phyloP scores from a whole-genome alignment of 192 early-diverging fungal genomes.

The Ambispora gerdemannii region DNA sequence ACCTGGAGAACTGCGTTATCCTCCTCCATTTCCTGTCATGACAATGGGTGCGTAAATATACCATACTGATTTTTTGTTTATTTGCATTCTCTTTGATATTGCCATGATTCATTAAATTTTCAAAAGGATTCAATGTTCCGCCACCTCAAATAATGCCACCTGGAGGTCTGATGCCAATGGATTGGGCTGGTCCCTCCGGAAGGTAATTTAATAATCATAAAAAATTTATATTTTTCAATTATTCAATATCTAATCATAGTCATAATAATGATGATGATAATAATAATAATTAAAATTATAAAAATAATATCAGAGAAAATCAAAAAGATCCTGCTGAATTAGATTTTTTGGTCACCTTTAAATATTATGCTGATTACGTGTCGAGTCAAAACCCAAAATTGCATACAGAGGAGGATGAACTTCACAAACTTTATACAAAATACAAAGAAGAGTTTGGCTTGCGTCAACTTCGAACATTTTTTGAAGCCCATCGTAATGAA shows the following conservation, averaged over 20 bases:
- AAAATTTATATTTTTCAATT: too few relatives aligned
- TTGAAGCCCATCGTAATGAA: slow-evolving; percentile 68
- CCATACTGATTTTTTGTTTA: background rate
- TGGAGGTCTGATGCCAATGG: slow-evolving; percentile 26
- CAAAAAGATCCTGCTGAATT: slow-evolving; percentile 68
- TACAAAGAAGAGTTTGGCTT: slow-evolving; percentile 79
- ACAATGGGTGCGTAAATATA: slow-evolving; percentile 28
- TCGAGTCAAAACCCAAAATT: slow-evolving; percentile 55
- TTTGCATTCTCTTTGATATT: background rate
- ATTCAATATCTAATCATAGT: too few relatives aligned
- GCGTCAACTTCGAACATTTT: slow-evolving; percentile 70
- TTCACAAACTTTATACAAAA: slow-evolving; percentile 71
- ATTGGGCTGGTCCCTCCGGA: slow-evolving; percentile 24
- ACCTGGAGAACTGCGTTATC: slow-evolving; percentile 33
- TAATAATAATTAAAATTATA: too few relatives aligned
- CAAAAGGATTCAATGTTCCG: slow-evolving; percentile 24
- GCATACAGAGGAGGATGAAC: slow-evolving; percentile 71
- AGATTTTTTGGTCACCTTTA: slow-evolving; percentile 74
- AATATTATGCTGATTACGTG: slow-evolving; percentile 70
- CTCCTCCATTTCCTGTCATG: slow-evolving; percentile 25
- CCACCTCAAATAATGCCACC: slow-evolving; percentile 21
- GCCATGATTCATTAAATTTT: background rate
- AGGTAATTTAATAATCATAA: slow-evolving; percentile 5
- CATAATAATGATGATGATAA: too few relatives aligned
- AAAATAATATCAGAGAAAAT: slow-evolving; percentile 4